Evolutionary conservation across 192 early-diverging fungal genomes (phyloP).

Genomic region (Coemansia biformis): DNA sequence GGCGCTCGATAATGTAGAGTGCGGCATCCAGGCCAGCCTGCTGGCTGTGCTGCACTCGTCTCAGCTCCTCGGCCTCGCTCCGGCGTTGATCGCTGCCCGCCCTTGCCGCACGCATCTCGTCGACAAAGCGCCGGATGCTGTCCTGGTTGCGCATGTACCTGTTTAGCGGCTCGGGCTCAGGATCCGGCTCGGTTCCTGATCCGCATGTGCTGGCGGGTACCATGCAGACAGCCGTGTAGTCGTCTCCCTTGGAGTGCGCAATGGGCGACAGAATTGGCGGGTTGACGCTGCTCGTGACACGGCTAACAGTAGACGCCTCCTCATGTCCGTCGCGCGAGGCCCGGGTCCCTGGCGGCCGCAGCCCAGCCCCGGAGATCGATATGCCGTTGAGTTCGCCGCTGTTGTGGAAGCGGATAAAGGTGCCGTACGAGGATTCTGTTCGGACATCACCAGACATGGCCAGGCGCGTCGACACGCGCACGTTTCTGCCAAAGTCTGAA

Average conservation of each 20-base stretch:
- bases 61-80: conserved; percentile 17
- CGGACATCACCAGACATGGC: conserved; percentile 10
- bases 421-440: conserved; percentile 43
- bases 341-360: background rate
- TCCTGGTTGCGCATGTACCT: conserved; percentile 35
- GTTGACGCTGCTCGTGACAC: too few species aligned
- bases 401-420: conserved; percentile 47
- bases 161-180: background rate
- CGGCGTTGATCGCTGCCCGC: conserved; percentile 23
- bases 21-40: conserved; percentile 42
- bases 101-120: conserved; percentile 25
- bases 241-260: background rate
- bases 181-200: too few species aligned
- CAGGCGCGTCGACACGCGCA: conserved; percentile 41
- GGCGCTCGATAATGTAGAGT: conserved; percentile 36
- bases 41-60: conserved; percentile 19
- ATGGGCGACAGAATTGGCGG: background rate
- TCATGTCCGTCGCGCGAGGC: background rate
- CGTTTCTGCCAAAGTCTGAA: conserved; percentile 22
- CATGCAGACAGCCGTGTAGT: background rate
- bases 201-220: too few species aligned
- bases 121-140: conserved; percentile 36
- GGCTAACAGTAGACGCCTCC: background rate
- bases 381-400: conserved; percentile 48
- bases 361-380: conserved; percentile 3